Evolutionary conservation across 2,329 filamentous ascomycete genomes (phyloP).

Genomic region (Penicillium sp.): DNA sequence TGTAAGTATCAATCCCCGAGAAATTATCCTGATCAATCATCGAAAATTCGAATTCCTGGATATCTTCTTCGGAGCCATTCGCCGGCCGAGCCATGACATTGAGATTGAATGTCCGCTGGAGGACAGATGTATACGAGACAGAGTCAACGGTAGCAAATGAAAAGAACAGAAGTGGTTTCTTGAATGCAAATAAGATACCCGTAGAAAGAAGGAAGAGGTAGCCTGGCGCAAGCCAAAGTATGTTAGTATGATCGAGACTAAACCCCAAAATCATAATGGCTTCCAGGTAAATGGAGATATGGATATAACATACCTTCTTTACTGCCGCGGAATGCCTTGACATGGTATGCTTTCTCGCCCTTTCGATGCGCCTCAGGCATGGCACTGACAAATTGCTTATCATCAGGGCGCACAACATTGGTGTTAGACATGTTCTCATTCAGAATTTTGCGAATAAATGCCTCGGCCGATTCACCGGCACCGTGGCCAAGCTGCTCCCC

Average conservation of each 20-base stretch:
- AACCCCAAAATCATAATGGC: neutral
- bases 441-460: conserved; percentile 45
- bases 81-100: conserved; percentile 50
- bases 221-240: conserved; percentile 41
- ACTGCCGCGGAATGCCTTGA: conserved; percentile 62
- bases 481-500: conserved; percentile 46
- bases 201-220: conserved; percentile 62
- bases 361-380: conserved; percentile 61
- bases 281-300: neutral
- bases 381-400: conserved; percentile 59
- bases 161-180: conserved; percentile 63
- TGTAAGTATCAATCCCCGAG: conserved; percentile 60
- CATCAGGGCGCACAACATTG: conserved; percentile 53
- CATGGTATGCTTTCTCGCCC: conserved; percentile 61
- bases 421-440: conserved; percentile 48
- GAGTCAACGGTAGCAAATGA: conserved; percentile 58
- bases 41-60: conserved; percentile 60
- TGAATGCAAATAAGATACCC: conserved; percentile 64
- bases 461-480: conserved; percentile 48
- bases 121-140: conserved; percentile 62
- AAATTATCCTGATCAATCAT: conserved; percentile 66
- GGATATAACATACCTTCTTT: conserved; percentile 56
- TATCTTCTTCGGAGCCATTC: conserved; percentile 36
- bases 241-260: conserved; percentile 1
- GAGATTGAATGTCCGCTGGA: conserved; percentile 66